Conservation (phyloP, 768 basidiomycete genomes). For the Mycena albidolilacea region DNA sequence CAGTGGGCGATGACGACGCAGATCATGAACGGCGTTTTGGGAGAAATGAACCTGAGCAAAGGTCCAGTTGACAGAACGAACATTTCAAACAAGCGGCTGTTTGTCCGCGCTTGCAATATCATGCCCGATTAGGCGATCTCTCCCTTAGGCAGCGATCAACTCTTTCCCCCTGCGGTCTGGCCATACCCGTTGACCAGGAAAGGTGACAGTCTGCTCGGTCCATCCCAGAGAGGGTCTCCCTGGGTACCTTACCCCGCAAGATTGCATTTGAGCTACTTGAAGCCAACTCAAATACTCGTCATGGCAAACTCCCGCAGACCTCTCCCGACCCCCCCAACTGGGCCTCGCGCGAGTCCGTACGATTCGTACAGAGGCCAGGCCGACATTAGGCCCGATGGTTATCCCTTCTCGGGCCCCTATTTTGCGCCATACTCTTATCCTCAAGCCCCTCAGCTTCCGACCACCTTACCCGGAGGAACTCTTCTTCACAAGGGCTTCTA, state of each 20-base stretch:
- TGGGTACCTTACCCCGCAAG: neutral
- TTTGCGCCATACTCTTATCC: slow-evolving; percentile 52
- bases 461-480: slow-evolving; percentile 75
- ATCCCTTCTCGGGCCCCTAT: slow-evolving; percentile 60
- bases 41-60: neutral
- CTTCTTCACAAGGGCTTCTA: slow-evolving; percentile 93
- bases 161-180: neutral
- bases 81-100: no score
- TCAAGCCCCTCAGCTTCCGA: slow-evolving; percentile 58
- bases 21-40: slow-evolving; percentile 35
- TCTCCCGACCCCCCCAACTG: slow-evolving; percentile 49
- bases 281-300: neutral
- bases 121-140: neutral
- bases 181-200: neutral
- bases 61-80: no score
- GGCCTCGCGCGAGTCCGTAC: slow-evolving; percentile 32
- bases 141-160: neutral
- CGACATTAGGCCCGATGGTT: slow-evolving; percentile 50
- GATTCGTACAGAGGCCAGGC: slow-evolving; percentile 29
- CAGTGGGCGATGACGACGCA: neutral
- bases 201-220: neutral
- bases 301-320: slow-evolving; percentile 43
- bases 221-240: neutral
- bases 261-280: neutral
- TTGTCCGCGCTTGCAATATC: no score